Evolutionary conservation across 495 filamentous ascomycete species (phyloP), one percentile per base, ranked within the genome.

Genomic region (Massariosphaeria phaeospora): DNA sequence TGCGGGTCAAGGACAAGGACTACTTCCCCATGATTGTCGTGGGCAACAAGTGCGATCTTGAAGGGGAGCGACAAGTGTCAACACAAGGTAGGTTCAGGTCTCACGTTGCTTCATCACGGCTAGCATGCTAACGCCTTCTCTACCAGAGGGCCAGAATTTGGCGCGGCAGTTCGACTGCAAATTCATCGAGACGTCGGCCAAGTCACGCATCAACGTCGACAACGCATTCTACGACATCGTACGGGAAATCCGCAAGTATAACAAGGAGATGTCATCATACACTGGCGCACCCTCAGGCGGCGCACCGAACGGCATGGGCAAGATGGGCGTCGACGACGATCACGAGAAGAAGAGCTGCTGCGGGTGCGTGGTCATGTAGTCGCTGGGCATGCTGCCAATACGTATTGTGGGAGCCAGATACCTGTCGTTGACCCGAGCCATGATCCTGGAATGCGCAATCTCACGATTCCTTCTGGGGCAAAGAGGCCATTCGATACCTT

Each of bases 1-100:
- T 97, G 48, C 76, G 93, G 59, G 93, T 98, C 61, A 98, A 98
- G 77, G 93, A 97, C 75, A 96, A 91, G 79, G 93, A 98, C 67
- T 93, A 94, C 69, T 97, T 98, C 75, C 93, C 93, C 59, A 96
- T 98, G 74, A 96, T 97, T 50, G 89, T 98, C 8, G 94, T 97
- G n/a, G 93, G 88, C 55, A 98, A 98, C 79, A 98, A 98, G 79
- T 95, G 91, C 70, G 93, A 98, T 85, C 75, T 98, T 68, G 93
- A 96, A 59, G 76, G 75, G 62, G 93, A 98, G 72, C 79, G 93
- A 55, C 85, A 88, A 59, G 93, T 98, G 53, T 83, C 87, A 45
- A 84, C 85, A 71, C 83, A 93, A 81, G 91, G 93, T 96, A 78
- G 46, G 80, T 75, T 48, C 31, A 36, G 33, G 33, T 59, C 45